Conservation (phyloP, 139 green algal genomes). For the Desmodesmus armatus region DNA sequence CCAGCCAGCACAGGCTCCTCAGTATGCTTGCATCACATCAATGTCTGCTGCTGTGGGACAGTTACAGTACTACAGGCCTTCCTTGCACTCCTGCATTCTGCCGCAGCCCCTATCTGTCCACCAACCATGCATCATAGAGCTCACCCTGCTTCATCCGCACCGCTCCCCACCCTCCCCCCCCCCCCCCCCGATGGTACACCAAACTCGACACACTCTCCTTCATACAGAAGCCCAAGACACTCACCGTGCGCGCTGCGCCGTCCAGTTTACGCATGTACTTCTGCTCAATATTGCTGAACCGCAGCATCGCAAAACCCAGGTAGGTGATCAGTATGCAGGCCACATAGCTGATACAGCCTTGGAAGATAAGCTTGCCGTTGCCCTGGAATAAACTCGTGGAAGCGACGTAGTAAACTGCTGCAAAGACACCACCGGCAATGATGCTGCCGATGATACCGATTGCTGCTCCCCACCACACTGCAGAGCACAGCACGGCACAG, state of each 20-base stretch:
- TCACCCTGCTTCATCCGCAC: too few species aligned
- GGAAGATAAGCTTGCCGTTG: constrained; percentile 50
- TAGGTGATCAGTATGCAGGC: constrained; percentile 58
- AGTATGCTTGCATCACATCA: too few species aligned
- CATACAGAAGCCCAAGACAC: too few species aligned
- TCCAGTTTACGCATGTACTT: constrained; percentile 63
- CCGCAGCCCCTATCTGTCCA: too few species aligned
- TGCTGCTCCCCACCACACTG: constrained; percentile 70
- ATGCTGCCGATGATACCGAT: constrained; percentile 50
- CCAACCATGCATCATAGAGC: too few species aligned
- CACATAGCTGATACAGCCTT: constrained; percentile 58
- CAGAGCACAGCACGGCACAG: background rate
- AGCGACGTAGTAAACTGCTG: constrained; percentile 56
- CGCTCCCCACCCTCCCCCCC: too few species aligned
- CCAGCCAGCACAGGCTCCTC: too few species aligned
- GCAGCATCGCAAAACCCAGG: constrained; percentile 69
- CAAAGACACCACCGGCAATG: constrained; percentile 60
- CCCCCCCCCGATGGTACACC: too few species aligned
- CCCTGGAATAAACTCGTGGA: constrained; percentile 57
- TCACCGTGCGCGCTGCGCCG: constrained; percentile 41
- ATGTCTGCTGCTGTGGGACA: too few species aligned
- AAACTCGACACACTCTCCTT: too few species aligned
- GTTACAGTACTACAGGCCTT: too few species aligned
- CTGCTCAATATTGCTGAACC: constrained; percentile 62
- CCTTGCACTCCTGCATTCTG: too few species aligned